Percentiles rank a stretch among this genome's conserved stretches.
Conservation (phyloP, 2,329 filamentous ascomycete species). For the Xylariaceae sp. region DNA sequence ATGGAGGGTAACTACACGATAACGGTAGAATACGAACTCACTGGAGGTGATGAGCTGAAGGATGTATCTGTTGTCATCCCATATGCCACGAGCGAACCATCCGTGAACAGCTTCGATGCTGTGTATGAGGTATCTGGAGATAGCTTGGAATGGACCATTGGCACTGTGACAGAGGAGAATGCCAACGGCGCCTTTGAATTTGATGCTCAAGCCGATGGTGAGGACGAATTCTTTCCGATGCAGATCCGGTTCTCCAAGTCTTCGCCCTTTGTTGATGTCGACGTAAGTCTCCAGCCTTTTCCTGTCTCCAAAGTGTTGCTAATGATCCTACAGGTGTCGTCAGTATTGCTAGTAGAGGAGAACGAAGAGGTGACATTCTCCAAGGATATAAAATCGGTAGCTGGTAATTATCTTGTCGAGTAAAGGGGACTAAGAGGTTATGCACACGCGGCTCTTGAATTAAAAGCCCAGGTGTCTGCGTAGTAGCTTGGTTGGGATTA, state of each 20-base stretch:
- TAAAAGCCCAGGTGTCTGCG: no score
- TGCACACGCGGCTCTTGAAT: no score
- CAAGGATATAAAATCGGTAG: conserved; percentile 73
- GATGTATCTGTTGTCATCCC: conserved; percentile 88
- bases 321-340: conserved; percentile 52
- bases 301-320: not conserved
- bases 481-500: no score
- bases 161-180: conserved; percentile 78
- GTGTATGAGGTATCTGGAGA: conserved; percentile 92
- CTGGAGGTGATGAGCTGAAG: conserved; percentile 70
- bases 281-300: conserved; percentile 65
- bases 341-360: conserved; percentile 69
- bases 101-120: conserved; percentile 88
- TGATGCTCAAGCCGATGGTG: conserved; percentile 80
- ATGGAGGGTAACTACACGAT: conserved; percentile 77
- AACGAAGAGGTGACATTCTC: conserved; percentile 77
- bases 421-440: no score
- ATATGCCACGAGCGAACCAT: conserved; percentile 78
- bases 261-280: conserved; percentile 83
- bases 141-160: conserved; percentile 89
- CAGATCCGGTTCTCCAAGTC: conserved; percentile 82
- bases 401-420: conserved; percentile 74
- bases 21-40: conserved; percentile 93
- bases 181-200: conserved; percentile 89
- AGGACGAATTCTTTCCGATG: conserved; percentile 98